Conservation (phyloP, 1,284 basidiomycete species). For the Thecaphora thlaspeos region DNA sequence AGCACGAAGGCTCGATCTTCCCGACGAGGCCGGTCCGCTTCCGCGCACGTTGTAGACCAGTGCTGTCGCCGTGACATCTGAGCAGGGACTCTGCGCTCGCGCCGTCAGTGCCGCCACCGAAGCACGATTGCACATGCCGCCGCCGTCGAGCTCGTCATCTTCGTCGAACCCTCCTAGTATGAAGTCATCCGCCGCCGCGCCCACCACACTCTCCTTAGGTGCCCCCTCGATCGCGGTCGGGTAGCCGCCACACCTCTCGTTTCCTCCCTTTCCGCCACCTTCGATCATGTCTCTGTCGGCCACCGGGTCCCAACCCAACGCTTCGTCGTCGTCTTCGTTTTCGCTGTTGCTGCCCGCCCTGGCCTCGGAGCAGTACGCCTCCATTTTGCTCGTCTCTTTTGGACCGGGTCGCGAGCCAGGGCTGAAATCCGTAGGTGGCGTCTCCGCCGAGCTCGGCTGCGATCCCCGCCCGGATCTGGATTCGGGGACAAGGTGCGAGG, state of each 20-base stretch:
- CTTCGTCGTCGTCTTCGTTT: background rate
- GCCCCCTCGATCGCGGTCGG: background rate
- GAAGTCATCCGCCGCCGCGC: background rate
- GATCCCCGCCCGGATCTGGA: slow-evolving; percentile 5
- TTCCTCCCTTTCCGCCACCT: too few species aligned
- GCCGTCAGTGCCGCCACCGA: too few species aligned
- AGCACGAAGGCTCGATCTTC: too few species aligned
- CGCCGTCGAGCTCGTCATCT: background rate
- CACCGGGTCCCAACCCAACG: background rate
- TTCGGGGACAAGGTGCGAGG: slow-evolving; percentile 17
- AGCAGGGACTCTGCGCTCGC: too few species aligned
- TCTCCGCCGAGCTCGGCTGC: slow-evolving; percentile 28
- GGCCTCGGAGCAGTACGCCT: background rate
- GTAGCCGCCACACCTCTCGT: background rate
- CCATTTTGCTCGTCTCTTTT: background rate
- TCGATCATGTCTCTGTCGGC: background rate
- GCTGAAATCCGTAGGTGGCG: slow-evolving; percentile 24
- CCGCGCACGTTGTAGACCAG: too few species aligned
- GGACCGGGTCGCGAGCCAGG: background rate
- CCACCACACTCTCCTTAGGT: background rate
- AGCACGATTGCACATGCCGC: background rate
- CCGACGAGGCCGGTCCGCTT: too few species aligned
- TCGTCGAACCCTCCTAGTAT: background rate
- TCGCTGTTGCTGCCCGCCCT: background rate
- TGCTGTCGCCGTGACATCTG: too few species aligned